Base-by-base conservation (phyloP, 345 rosid species). In the Rhizophora mangle region DNA sequence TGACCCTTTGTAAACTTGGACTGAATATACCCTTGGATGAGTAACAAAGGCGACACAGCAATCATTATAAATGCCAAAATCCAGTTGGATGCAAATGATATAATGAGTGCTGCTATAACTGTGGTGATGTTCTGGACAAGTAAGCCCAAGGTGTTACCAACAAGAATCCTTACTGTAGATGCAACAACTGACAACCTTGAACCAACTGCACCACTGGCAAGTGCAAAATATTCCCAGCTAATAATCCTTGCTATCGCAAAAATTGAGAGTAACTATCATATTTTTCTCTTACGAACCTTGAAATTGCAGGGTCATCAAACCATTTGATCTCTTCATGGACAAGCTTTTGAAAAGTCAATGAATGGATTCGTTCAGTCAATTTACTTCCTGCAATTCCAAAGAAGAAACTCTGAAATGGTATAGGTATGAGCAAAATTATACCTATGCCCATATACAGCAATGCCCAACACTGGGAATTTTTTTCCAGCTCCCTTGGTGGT, bases 361-460 rank as follows among this genome's bases (percentile, higher is more conserved):
- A 73, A n/a, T 97, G 81, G 37, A 90, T 89, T 65, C 97, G 79
- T 77, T 79, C 75, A 9, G 91, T 85, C 79, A 93, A 64, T 56
- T 80, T 87, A n/a, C 96, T 89, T 7, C 98, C 98, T 5, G 96
- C 98, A 29, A 93, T 26, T 32, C 93, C 96, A 20, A 87, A 93
- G 43, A 89, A 77, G 73, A 76, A 90, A 79, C 86, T 84, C 71
- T 93, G 98, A 30, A 79, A 1, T 3, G 97, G 96, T 26, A 84
- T 68, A 69, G 72, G 74, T 10, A 83, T 5, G 9, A 86, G 56
- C 51, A 59, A 74, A 4, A 76, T 7, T 1, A 76, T 3, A 29
- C 85, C 93, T 39, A 93, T 34, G 39, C 78, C 75, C 0, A 86
- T 6, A 60, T 80, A 90, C 31, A 84, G 37, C 39, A 81, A 7